phyloP scores from a whole-genome alignment of 495 filamentous ascomycete genomes.

The Melanomma pulvis-pyrius region DNA sequence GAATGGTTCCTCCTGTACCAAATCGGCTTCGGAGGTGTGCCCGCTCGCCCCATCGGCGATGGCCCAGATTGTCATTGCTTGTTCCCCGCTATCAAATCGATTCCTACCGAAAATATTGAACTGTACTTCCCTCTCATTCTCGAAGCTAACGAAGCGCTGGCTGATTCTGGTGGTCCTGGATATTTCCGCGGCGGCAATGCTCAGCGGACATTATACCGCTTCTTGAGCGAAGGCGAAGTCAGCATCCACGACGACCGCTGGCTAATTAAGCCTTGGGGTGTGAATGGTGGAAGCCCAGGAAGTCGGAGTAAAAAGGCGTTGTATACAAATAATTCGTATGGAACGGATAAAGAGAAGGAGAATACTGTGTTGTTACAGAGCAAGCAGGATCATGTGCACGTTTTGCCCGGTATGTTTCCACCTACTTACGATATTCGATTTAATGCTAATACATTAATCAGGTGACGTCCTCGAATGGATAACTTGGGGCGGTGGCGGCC shows the following conservation, averaged over 20 bases:
- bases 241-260: constrained; percentile 56
- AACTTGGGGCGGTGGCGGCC: constrained; percentile 56
- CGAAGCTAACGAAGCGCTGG: constrained; percentile 54
- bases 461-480: constrained; percentile 57
- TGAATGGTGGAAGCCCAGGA: constrained; percentile 53
- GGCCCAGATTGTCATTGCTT: constrained; percentile 57
- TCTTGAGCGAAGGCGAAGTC: constrained; percentile 52
- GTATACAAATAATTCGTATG: constrained; percentile 47
- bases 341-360: constrained; percentile 34
- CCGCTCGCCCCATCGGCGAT: constrained; percentile 53
- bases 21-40: constrained; percentile 57
- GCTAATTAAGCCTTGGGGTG: constrained; percentile 58
- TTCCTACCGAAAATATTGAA: constrained; percentile 56
- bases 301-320: constrained; percentile 50
- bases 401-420: constrained; percentile 41
- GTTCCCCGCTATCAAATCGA: constrained; percentile 57
- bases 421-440: not conserved
- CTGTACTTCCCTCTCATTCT: constrained; percentile 55
- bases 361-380: constrained; percentile 44
- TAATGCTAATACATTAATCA: not conserved
- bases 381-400: constrained; percentile 55
- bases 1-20: constrained; percentile 58
- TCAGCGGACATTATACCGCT: constrained; percentile 53
- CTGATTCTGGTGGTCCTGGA: constrained; percentile 54
- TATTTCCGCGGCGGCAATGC: constrained; percentile 55